Conservation (phyloP, 768 basidiomycete species). For the Xerocomus potaroensis region DNA sequence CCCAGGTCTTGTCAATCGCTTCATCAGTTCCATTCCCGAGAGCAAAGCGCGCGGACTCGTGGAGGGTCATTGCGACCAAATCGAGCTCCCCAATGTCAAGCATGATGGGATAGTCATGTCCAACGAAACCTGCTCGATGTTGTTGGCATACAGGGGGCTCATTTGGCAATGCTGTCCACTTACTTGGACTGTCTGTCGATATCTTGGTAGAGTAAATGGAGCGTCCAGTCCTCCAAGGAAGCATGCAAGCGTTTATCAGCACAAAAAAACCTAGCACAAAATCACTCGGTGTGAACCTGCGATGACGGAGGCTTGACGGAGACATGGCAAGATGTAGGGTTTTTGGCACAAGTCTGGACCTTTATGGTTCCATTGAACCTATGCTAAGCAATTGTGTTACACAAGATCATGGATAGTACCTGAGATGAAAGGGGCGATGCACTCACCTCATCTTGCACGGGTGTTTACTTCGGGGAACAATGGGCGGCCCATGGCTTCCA, state of each 20-base stretch:
- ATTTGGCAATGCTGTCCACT: neutral
- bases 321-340: neutral
- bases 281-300: neutral
- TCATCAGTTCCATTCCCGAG: conserved; percentile 6
- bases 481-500: too few species aligned
- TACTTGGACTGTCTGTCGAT: neutral
- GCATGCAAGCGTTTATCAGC: conserved; percentile 1
- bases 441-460: too few species aligned
- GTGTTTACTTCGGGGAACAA: too few species aligned
- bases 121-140: conserved; percentile 1
- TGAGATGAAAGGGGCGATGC: too few species aligned
- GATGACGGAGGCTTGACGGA: neutral
- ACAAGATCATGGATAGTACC: too few species aligned
- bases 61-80: conserved; percentile 8
- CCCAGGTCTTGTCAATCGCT: conserved; percentile 7
- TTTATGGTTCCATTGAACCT: neutral
- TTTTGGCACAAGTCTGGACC: too few species aligned
- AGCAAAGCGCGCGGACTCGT: conserved; percentile 2
- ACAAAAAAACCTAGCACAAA: neutral
- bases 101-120: conserved; percentile 7
- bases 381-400: too few species aligned
- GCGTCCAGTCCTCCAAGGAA: conserved; percentile 3
- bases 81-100: conserved; percentile 6
- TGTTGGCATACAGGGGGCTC: neutral
- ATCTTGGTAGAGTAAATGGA: neutral